Base-by-base conservation (phyloP, 1,284 basidiomycete species). In the Heterobasidion parviporum region DNA sequence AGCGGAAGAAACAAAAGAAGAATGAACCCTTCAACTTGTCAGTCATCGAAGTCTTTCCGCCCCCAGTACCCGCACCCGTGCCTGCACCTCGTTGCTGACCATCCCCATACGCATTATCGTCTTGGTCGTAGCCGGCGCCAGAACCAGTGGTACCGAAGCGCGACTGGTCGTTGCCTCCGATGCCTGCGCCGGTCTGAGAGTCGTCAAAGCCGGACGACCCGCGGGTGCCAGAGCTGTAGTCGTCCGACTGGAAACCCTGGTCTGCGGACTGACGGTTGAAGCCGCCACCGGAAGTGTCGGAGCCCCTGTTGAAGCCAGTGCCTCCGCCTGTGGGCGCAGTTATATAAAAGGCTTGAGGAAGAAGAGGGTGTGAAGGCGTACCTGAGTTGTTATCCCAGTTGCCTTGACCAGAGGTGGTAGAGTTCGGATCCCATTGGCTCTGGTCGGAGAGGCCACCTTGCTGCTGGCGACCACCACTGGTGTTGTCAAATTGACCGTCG, bases 1-100 rank as follows among this genome's bases (percentile, higher is more conserved):
- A 12, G n/a, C 32, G 36, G 9, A 20, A 1, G 8, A 16, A 35
- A 2, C 15, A 20, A n/a, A n/a, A 0, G 3, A 26, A 5, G 41
- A 32, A 57, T 56, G 33, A 47, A 60, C 59, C 59, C 43, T 36
- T 55, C 9, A 60, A 34, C 26, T 51, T 60, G 6, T 44, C 50
- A 9, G 47, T 44, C 26, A 57, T 26, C 1, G 59, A 48, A 3
- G 53, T 43, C 45, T 47, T 57, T 7, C 44, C 50, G 9, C 38
- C 54, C 1, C 34, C 7, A 2, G n/a, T n/a, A 18, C 32, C 44
- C 4, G 43, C 8, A 5, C 15, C 8, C 16, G n/a, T n/a, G 15
- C 32, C 44, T 2, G 43, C 8, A 5, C 15, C 8, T 16, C 26
- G 44, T 10, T 56, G 43, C 26, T 54, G 52, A 7, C 34, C 53